Conservation (phyloP, 2,329 filamentous ascomycete genomes). For the Clonostachys chloroleuca region DNA sequence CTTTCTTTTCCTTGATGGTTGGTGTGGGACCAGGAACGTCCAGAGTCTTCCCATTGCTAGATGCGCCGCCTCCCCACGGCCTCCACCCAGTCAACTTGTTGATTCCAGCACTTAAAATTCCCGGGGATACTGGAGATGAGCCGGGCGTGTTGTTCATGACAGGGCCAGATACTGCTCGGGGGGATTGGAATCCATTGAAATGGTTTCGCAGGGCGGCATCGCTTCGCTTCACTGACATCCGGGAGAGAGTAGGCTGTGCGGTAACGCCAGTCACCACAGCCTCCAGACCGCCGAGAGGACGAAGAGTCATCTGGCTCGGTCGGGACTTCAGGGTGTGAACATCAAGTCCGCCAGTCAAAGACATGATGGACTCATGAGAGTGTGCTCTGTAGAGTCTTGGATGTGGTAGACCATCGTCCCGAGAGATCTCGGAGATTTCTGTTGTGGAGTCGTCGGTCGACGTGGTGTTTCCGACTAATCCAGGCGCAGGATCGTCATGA, state of each 20-base stretch:
- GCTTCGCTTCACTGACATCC: constrained; percentile 38
- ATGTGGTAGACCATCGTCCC: constrained; percentile 28
- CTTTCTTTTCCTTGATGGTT: constrained; percentile 12
- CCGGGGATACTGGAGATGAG: constrained; percentile 10
- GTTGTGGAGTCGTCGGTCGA: constrained; percentile 27
- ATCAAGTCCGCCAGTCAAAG: constrained; percentile 81
- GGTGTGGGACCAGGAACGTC: not conserved
- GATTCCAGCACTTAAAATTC: no score
- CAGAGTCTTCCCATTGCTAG: constrained; percentile 1
- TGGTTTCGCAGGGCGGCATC: constrained; percentile 55
- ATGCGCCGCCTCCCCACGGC: constrained; percentile 29
- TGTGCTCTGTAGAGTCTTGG: constrained; percentile 56
- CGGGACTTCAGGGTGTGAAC: constrained; percentile 77
- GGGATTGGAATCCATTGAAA: constrained; percentile 31
- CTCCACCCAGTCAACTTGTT: constrained; percentile 27
- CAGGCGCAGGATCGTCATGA: constrained; percentile 10
- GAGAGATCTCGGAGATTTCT: constrained; percentile 19
- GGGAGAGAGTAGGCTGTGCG: constrained; percentile 53
- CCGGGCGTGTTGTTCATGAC: constrained; percentile 18
- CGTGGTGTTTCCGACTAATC: constrained; percentile 15
- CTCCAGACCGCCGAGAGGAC: constrained; percentile 47
- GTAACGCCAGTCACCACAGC: constrained; percentile 55
- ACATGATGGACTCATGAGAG: constrained; percentile 88
- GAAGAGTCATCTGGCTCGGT: constrained; percentile 68
- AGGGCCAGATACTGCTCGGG: constrained; percentile 22